Percentiles rank a stretch among this genome's conserved stretches.
Conservation (phyloP, 768 basidiomycete genomes). For the Termitomyces sp. region DNA sequence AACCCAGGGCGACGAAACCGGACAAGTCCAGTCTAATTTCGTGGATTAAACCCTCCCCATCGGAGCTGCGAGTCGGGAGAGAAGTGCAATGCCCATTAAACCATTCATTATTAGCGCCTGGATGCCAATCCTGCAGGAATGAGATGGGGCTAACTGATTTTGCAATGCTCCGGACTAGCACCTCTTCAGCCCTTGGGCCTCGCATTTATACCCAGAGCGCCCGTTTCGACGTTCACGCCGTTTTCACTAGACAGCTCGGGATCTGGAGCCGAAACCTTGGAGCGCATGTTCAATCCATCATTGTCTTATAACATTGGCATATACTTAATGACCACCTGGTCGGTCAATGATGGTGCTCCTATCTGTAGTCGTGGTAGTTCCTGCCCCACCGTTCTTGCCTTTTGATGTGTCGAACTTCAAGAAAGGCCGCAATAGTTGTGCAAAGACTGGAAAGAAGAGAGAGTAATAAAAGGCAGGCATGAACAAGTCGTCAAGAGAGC, state of each 20-base stretch:
- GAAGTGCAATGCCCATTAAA: too few relatives aligned
- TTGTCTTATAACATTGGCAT: background rate
- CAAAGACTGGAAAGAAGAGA: background rate
- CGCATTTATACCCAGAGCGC: background rate
- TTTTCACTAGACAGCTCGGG: background rate
- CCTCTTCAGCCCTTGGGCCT: background rate
- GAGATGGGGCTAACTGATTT: too few relatives aligned
- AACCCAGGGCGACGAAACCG: too few relatives aligned
- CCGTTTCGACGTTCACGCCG: background rate
- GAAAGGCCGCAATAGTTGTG: too few relatives aligned
- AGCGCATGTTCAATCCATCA: background rate
- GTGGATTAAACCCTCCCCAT: constrained; percentile 18
- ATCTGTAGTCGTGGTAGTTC: too few relatives aligned
- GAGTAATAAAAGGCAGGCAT: background rate
- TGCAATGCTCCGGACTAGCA: too few relatives aligned
- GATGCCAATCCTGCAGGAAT: too few relatives aligned
- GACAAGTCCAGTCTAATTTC: constrained; percentile 3
- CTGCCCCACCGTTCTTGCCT: background rate
- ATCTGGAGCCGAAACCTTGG: background rate
- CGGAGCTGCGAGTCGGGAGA: too few relatives aligned
- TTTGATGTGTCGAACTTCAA: background rate
- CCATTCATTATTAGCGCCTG: too few relatives aligned
- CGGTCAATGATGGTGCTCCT: background rate
- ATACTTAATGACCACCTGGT: background rate
- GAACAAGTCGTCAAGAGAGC: background rate